Base-by-base conservation (phyloP, 306 rosid species). In the Benincasa hispida region DNA sequence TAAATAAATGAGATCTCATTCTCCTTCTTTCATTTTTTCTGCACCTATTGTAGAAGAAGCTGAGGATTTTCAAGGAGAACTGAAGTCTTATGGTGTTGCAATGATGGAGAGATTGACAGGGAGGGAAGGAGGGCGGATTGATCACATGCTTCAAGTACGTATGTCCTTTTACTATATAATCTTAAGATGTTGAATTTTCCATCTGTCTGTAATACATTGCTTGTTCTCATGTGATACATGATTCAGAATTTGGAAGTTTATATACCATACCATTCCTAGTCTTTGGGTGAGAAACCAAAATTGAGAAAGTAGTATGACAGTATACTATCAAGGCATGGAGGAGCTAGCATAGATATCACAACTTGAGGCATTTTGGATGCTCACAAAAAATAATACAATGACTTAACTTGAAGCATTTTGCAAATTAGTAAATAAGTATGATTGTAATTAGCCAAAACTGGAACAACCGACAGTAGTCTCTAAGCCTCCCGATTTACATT, bases 111-210 rank as follows among this genome's bases (percentile, higher is more conserved):
- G 92, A 78, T 50, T 95, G 82, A 89, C 98, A 2, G 92, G 99
- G 88, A 89, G 88, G 80, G 82, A 80, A 74, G 88, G 24, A 24
- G 99, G 98, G 39, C 88, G 96, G 75, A 79, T 95, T 75, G 99
- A 95, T 90, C 87, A 90, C 85, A 86, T 88, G 93, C 98, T 95
- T 84, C 99, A 95, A 85, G 99, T 94, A 80, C 2, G 81, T 53
- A 75, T 72, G 75, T 79, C 35, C 72, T 72, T 21, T 73, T 41
- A 34, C 82, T 10, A 39, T 60, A 60, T 78, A 47, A 48, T 79
- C 13, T 56, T 50, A 61, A 69, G 42, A 25, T 47, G 51, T 32
- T 76, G 53, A 55, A 48, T 57, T 56, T 76, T 72, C 27, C 45
- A 32, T 62, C 39, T 8, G 51, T 39, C 37, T 45, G 2, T 37